A percentile compares a stretch with the other conserved stretches of the same genome.
Evolutionary conservation across 352 stramenopile species (phyloP).

Genomic region (Blastocystis sp.): DNA sequence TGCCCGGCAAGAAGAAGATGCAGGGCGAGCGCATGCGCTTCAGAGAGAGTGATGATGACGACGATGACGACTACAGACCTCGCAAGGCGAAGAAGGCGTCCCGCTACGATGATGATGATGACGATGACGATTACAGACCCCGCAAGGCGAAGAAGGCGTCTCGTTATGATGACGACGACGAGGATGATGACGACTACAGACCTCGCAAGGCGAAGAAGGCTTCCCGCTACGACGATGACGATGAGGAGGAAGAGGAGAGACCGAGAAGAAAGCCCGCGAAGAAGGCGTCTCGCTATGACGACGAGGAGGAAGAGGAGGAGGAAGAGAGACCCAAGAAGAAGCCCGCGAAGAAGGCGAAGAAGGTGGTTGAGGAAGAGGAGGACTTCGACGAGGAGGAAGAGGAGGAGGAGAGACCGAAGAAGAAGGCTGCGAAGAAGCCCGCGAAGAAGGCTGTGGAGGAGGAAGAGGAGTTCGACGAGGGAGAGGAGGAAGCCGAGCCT

Average conservation of each 20-base stretch:
- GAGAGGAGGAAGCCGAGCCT: no score
- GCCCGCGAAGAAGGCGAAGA: no score
- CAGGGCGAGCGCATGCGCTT: slow-evolving; percentile 35
- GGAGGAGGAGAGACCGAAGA: no score
- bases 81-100: neutral
- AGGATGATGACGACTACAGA: no score
- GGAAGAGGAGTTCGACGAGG: neutral
- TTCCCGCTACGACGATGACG: slow-evolving; percentile 33
- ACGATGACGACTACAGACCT: slow-evolving; percentile 40
- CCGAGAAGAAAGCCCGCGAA: slow-evolving; percentile 20
- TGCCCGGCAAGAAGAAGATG: no score
- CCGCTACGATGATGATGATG: neutral
- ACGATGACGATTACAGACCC: slow-evolving; percentile 16
- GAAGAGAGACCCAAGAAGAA: no score
- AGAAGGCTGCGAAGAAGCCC: neutral
- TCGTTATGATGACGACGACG: slow-evolving; percentile 33
- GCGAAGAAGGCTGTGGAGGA: no score
- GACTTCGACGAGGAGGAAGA: no score
- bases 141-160: slow-evolving; percentile 32
- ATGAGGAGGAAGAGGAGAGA: slow-evolving; percentile 47
- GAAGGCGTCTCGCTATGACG: slow-evolving; percentile 33
- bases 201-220: slow-evolving; percentile 57
- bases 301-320: slow-evolving; percentile 33
- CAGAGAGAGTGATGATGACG: slow-evolving; percentile 22
- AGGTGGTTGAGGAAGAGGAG: no score